Conservation (phyloP, 345 rosid genomes). For the Aethionema arabicum region DNA sequence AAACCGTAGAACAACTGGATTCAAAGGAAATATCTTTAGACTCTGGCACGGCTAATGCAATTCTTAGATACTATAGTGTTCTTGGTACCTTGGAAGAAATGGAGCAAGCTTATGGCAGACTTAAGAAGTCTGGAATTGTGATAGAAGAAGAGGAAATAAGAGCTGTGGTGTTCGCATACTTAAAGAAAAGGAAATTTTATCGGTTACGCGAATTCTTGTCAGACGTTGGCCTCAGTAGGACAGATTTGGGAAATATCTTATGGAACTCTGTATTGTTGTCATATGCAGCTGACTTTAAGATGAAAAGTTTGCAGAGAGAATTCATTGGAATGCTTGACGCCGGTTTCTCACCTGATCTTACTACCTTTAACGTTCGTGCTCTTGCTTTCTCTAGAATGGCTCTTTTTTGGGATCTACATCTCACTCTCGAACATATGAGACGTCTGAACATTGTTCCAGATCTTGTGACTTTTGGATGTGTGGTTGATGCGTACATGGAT, state of each 20-base stretch:
- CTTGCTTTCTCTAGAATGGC: conserved; percentile 78
- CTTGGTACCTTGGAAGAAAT: conserved; percentile 56
- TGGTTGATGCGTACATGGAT: conserved; percentile 84
- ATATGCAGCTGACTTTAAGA: conserved; percentile 77
- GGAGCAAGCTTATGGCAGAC: conserved; percentile 59
- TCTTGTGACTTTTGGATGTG: conserved; percentile 76
- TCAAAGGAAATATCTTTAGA: conserved; percentile 46
- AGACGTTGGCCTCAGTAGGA: conserved; percentile 66
- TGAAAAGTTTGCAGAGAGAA: conserved; percentile 86
- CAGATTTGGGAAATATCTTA: conserved; percentile 56
- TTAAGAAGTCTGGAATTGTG: conserved; percentile 55
- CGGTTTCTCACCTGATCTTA: conserved; percentile 71
- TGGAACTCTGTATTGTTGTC: conserved; percentile 82
- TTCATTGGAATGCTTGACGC: conserved; percentile 58
- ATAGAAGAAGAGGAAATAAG: conserved; percentile 55
- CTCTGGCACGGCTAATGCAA: conserved; percentile 50
- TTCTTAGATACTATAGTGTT: conserved; percentile 49
- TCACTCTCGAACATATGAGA: conserved; percentile 79
- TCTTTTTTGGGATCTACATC: conserved; percentile 88
- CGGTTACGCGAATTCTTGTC: conserved; percentile 58
- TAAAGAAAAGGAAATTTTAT: conserved; percentile 48
- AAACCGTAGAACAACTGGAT: conserved; percentile 44
- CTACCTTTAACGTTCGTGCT: conserved; percentile 72
- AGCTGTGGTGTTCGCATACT: conserved; percentile 56
- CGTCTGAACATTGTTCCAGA: conserved; percentile 59